Evolutionary conservation across 768 basidiomycete genomes (phyloP).

Genomic region (Fibroporia radiculosa): DNA sequence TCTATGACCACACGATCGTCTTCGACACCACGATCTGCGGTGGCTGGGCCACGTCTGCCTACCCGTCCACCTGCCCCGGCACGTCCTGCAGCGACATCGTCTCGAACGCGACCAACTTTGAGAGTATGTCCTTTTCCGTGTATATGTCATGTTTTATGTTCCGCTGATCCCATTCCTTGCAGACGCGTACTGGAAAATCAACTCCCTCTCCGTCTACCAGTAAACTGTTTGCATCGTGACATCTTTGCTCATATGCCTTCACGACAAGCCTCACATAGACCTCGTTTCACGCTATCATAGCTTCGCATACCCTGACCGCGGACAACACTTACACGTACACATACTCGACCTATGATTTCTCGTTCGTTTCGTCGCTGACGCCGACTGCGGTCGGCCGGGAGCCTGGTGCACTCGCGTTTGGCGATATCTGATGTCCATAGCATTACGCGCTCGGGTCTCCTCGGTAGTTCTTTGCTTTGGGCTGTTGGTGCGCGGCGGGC

Average conservation of each 20-base stretch:
- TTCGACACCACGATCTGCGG: constrained; percentile 38
- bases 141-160: background rate
- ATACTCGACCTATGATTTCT: too few species aligned
- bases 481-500: too few species aligned
- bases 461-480: too few species aligned
- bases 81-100: constrained; percentile 31
- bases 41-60: constrained; percentile 34
- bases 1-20: constrained; percentile 30
- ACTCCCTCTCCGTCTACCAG: constrained; percentile 49
- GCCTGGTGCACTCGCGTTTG: too few species aligned
- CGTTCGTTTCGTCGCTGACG: too few species aligned
- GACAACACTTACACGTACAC: too few species aligned
- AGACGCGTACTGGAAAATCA: constrained; percentile 53
- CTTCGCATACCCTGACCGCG: too few species aligned
- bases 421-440: too few species aligned
- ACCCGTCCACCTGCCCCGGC: constrained; percentile 23
- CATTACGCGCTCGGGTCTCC: too few species aligned
- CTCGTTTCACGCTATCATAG: too few species aligned
- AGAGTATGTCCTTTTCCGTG: constrained; percentile 19
- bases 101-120: constrained; percentile 49
- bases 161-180: constrained; percentile 5
- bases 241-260: background rate
- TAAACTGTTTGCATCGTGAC: constrained; percentile 3
- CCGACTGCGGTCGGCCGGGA: too few species aligned
- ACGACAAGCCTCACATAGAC: background rate